These are phyloP conservation scores for Gossypium australe DNA, from an alignment of 345 rosid genomes.

Conservation along the genomic window DNA sequence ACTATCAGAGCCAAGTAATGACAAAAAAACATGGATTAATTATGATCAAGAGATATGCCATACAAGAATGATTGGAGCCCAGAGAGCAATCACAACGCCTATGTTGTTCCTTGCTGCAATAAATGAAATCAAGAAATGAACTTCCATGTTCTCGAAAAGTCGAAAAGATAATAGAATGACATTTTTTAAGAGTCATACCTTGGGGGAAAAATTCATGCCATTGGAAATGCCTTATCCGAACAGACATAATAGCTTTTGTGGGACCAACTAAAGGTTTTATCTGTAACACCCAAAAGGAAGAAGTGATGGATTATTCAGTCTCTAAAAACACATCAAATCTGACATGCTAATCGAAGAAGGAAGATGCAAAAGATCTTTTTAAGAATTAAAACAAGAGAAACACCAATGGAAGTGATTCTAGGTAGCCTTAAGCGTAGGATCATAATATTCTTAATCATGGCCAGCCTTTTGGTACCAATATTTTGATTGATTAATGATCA, in stretches of 20 bases:
- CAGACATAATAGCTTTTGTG: constrained; percentile 73
- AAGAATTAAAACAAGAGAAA: not conserved
- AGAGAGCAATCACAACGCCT: constrained; percentile 88
- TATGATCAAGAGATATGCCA: constrained; percentile 17
- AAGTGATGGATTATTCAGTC: not conserved
- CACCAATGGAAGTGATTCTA: not conserved
- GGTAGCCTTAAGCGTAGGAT: constrained; percentile 6
- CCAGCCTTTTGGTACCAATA: not conserved
- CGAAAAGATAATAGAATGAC: not conserved
- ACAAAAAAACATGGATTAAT: not conserved
- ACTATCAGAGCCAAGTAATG: constrained; percentile 8
- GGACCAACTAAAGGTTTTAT: constrained; percentile 95
- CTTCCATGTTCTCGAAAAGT: not conserved
- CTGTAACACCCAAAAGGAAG: constrained; percentile 38
- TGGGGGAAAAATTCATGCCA: constrained; percentile 99
- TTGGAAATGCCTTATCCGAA: constrained; percentile 50
- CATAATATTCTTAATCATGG: constrained; percentile 14
- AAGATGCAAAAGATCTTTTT: not conserved
- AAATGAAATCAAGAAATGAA: constrained; percentile 15
- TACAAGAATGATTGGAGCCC: constrained; percentile 99
- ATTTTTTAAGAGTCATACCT: constrained; percentile 41
- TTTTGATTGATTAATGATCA: not conserved
- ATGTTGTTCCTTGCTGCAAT: constrained; percentile 92
- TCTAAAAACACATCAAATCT: not conserved
- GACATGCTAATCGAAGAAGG: not conserved